Conservation (phyloP, 164 flowering plant species). For the Kalanchoe fedtschenkoi region DNA sequence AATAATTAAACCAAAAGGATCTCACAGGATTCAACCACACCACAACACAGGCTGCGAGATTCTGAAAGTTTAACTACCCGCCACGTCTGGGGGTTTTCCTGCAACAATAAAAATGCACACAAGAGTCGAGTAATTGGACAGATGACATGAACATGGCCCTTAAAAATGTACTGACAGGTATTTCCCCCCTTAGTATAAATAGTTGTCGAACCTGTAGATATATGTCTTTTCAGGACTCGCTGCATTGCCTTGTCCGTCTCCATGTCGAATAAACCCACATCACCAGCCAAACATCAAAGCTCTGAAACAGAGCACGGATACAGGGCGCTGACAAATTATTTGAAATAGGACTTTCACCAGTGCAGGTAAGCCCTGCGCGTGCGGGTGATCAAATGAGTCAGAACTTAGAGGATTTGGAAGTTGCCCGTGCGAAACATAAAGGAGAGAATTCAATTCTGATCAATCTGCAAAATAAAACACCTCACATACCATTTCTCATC, state of each 20-base stretch:
- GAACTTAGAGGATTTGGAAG: too few species aligned
- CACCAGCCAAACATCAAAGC: neutral
- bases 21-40: neutral
- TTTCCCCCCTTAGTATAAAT: too few species aligned
- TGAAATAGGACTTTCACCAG: too few species aligned
- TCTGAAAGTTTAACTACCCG: constrained; percentile 40
- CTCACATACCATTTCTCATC: constrained; percentile 74
- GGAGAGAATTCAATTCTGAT: neutral
- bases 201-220: constrained; percentile 36
- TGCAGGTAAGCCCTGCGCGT: too few species aligned
- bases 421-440: too few species aligned
- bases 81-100: constrained; percentile 73
- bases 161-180: neutral
- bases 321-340: neutral
- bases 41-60: neutral
- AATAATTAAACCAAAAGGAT: neutral
- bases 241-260: constrained; percentile 71
- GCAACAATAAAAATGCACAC: neutral
- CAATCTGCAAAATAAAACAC: neutral
- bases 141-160: neutral
- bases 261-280: constrained; percentile 70
- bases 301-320: too few species aligned
- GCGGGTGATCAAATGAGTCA: too few species aligned
- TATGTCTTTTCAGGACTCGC: constrained; percentile 66
- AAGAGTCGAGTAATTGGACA: neutral